Evolutionary conservation across 768 basidiomycete species (phyloP).

Genomic region (Lactifluus subvellereus): DNA sequence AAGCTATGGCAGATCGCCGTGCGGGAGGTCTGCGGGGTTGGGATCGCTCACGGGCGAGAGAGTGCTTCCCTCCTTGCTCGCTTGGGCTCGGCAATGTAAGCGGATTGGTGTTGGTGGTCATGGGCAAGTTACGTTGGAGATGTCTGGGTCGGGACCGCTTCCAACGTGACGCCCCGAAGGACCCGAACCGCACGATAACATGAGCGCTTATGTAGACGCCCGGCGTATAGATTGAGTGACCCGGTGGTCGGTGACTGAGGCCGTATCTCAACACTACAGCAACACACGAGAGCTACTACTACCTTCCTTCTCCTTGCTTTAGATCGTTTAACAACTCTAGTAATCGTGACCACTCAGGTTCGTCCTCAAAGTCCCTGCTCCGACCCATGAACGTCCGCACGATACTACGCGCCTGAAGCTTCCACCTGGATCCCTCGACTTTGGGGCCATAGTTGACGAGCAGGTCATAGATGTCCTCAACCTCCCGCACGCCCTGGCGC

Average conservation of each 20-base stretch:
- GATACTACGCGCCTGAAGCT: slow-evolving; percentile 78
- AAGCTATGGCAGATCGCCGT: slow-evolving; percentile 55
- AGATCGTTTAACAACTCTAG: slow-evolving; percentile 61
- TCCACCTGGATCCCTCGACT: slow-evolving; percentile 63
- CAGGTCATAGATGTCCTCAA: slow-evolving; percentile 79
- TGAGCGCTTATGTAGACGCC: too few relatives aligned
- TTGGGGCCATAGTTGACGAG: slow-evolving; percentile 78
- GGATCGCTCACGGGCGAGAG: slow-evolving; percentile 22
- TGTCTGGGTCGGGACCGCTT: neutral
- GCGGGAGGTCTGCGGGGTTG: slow-evolving; percentile 44
- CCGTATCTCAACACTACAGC: too few relatives aligned
- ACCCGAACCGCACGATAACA: too few relatives aligned
- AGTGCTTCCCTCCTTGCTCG: neutral
- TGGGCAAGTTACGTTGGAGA: neutral
- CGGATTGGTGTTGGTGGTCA: neutral
- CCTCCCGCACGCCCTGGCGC: slow-evolving; percentile 70
- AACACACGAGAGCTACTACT: neutral
- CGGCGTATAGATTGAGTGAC: too few relatives aligned
- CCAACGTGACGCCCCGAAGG: too few relatives aligned
- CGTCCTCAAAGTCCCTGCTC: slow-evolving; percentile 82
- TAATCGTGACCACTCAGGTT: slow-evolving; percentile 75
- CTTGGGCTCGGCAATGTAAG: neutral
- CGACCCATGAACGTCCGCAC: slow-evolving; percentile 85
- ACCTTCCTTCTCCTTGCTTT: slow-evolving; percentile 33
- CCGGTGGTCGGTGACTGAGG: too few relatives aligned